Conservation (phyloP, 2,329 filamentous ascomycete genomes). For the Aureobasidium sp. region DNA sequence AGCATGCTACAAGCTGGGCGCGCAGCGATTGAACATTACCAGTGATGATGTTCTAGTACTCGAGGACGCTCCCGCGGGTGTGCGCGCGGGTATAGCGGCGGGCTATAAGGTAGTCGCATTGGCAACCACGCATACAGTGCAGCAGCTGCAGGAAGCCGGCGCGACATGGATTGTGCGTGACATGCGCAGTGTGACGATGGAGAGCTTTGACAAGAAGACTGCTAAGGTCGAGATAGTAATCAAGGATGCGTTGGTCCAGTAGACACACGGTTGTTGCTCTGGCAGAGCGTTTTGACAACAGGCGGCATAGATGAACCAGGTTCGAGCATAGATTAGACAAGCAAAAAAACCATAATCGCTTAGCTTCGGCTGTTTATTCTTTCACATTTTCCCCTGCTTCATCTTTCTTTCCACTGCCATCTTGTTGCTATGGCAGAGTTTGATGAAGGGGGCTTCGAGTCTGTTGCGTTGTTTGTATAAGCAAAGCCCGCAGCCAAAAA, state of each 20-base stretch:
- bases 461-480: neutral
- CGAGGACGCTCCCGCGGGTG: conserved; percentile 83
- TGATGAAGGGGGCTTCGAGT: neutral
- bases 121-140: conserved; percentile 70
- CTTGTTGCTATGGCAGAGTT: conserved; percentile 2
- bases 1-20: conserved; percentile 40
- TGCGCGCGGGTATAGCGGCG: conserved; percentile 73
- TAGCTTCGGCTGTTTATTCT: neutral
- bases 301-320: neutral
- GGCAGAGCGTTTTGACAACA: neutral
- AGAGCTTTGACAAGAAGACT: conserved; percentile 44
- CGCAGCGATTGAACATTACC: conserved; percentile 31
- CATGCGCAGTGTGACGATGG: conserved; percentile 62
- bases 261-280: conserved; percentile 10
- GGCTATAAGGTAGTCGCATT: conserved; percentile 80
- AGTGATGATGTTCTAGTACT: conserved; percentile 56
- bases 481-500: neutral
- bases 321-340: neutral
- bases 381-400: neutral
- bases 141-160: conserved; percentile 63
- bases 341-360: neutral
- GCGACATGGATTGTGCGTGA: conserved; percentile 84
- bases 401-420: neutral
- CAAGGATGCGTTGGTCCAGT: conserved; percentile 45
- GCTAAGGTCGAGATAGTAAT: conserved; percentile 62